A percentile compares a stretch with the other conserved stretches of the same genome.
phyloP scores from a whole-genome alignment of 1,284 basidiomycete species.

The Ceraceosorus bombacis region DNA sequence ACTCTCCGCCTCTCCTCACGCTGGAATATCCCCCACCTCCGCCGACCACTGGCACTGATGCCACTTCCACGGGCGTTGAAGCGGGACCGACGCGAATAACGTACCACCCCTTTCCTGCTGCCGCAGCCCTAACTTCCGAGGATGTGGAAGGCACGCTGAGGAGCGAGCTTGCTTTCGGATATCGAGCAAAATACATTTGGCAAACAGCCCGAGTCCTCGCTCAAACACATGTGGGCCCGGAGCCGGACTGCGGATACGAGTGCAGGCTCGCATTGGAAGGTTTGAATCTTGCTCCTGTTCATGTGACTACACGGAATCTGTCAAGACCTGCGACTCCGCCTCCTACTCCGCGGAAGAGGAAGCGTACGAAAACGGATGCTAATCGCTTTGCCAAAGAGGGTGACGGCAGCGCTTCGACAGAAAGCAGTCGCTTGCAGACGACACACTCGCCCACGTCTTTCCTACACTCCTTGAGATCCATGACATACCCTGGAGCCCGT shows the following conservation, averaged over 20 bases:
- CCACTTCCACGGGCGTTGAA: slow-evolving; percentile 2
- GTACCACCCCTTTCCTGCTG: slow-evolving; percentile 80
- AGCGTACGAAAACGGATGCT: neutral
- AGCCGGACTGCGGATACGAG: too few species aligned
- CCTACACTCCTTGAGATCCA: slow-evolving; percentile 57
- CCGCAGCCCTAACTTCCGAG: slow-evolving; percentile 59
- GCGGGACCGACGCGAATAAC: slow-evolving; percentile 30
- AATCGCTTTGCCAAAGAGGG: too few species aligned
- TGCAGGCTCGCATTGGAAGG: too few species aligned
- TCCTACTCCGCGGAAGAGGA: neutral
- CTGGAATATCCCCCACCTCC: slow-evolving; percentile 37
- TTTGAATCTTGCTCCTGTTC: too few species aligned
- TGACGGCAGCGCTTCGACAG: too few species aligned
- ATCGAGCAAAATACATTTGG: slow-evolving; percentile 83
- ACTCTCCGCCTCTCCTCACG: slow-evolving; percentile 48
- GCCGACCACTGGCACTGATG: neutral
- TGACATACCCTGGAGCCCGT: slow-evolving; percentile 60
- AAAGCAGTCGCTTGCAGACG: too few species aligned
- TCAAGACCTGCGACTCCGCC: too few species aligned
- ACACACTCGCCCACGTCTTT: slow-evolving; percentile 50
- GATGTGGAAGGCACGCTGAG: slow-evolving; percentile 59
- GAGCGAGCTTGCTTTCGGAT: slow-evolving; percentile 76
- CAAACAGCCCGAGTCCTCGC: slow-evolving; percentile 69
- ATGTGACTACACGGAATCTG: too few species aligned
- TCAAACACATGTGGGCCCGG: slow-evolving; percentile 48